A percentile compares a stretch with the other conserved stretches of the same genome.
Evolutionary conservation across 352 stramenopile genomes (phyloP).

Genomic region (Phytophthora meadii): DNA sequence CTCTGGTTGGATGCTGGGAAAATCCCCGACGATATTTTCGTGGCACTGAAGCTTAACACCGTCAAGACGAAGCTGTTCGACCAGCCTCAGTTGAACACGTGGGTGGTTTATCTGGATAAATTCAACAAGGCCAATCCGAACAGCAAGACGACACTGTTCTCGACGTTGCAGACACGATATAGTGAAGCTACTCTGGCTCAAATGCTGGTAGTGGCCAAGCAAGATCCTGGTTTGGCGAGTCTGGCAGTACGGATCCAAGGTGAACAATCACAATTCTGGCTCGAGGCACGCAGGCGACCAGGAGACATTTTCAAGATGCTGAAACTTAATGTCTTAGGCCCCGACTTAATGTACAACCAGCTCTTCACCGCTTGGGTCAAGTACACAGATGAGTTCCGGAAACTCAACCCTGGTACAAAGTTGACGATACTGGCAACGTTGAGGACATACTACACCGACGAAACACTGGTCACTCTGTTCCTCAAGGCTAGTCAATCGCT

Average conservation of each 20-base stretch:
- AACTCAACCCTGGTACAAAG: slow-evolving; percentile 6
- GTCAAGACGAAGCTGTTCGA: slow-evolving; percentile 8
- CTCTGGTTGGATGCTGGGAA: slow-evolving; percentile 6
- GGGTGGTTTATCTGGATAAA: slow-evolving; percentile 15
- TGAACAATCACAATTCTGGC: slow-evolving; percentile 2
- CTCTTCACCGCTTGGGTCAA: slow-evolving; percentile 13
- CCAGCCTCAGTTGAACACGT: slow-evolving; percentile 18
- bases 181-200: neutral
- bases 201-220: slow-evolving; percentile 11
- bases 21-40: slow-evolving; percentile 16
- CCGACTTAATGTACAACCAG: slow-evolving; percentile 1
- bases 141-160: slow-evolving; percentile 7
- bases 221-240: neutral
- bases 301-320: slow-evolving; percentile 6
- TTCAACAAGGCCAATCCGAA: slow-evolving; percentile 11
- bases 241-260: slow-evolving; percentile 7
- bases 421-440: slow-evolving; percentile 7
- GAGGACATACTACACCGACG: slow-evolving; percentile 10
- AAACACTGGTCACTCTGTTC: slow-evolving; percentile 10
- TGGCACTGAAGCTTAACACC: slow-evolving; percentile 16
- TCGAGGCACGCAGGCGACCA: neutral
- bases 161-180: slow-evolving; percentile 1
- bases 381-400: slow-evolving; percentile 21
- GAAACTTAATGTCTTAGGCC: slow-evolving; percentile 2
- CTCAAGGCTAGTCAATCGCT: slow-evolving; percentile 1